Evolutionary conservation across 208 protist genomes (phyloP).

Genomic region (Leishmania aethiopica): DNA sequence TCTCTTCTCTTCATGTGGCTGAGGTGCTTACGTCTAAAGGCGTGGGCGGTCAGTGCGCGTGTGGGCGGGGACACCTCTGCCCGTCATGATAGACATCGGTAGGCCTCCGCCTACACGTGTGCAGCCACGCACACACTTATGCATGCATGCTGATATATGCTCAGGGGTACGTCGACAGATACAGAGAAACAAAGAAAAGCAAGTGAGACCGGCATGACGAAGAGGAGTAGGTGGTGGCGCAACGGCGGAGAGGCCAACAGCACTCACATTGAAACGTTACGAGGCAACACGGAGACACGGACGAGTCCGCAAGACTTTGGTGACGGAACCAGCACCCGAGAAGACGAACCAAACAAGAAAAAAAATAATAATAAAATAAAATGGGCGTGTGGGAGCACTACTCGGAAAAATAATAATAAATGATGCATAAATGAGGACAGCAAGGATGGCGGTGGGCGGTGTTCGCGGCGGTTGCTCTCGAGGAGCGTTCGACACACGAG

Average conservation of each 20-base stretch:
- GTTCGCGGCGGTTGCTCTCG: not conserved
- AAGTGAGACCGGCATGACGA: not conserved
- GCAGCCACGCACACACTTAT: not conserved
- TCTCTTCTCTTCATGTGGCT: not conserved
- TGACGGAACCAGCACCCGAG: no score
- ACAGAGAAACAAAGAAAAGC: slow-evolving; percentile 1
- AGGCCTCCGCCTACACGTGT: not conserved
- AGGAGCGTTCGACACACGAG: not conserved
- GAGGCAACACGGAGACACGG: no score
- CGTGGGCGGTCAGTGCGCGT: not conserved
- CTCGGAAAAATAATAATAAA: not conserved
- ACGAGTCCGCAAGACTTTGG: no score
- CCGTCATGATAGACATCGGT: not conserved
- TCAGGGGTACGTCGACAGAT: not conserved
- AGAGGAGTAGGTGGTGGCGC: not conserved
- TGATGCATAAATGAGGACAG: not conserved
- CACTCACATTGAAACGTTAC: no score
- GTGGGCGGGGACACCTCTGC: not conserved
- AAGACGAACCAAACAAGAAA: not conserved
- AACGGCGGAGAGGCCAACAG: not conserved
- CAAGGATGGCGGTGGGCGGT: not conserved
- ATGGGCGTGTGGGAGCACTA: not conserved
- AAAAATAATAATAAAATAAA: not conserved
- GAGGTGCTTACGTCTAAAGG: not conserved
- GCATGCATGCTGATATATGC: not conserved